These are phyloP conservation scores for Chimonanthus salicifolius DNA, from an alignment of 164 flowering plant species.

Conservation along the genomic window DNA sequence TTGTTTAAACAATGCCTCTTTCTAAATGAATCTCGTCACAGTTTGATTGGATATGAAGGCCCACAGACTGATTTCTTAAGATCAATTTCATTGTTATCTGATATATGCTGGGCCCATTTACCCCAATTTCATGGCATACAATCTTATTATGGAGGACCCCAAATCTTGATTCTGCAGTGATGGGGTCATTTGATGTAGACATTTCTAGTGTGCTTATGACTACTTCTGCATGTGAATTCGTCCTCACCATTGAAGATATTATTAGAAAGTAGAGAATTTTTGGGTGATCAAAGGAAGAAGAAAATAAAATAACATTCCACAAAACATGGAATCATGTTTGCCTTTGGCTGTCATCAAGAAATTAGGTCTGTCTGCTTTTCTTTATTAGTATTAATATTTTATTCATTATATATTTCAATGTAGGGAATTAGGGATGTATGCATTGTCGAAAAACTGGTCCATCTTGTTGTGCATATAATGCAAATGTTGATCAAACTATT, in stretches of 20 bases:
- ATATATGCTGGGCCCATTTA: too few relatives aligned
- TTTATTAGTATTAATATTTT: too few relatives aligned
- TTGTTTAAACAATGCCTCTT: too few relatives aligned
- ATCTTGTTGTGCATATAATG: neutral
- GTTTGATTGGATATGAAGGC: too few relatives aligned
- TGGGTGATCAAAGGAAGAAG: neutral
- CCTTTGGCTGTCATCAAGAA: neutral
- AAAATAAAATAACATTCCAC: slow-evolving; percentile 4
- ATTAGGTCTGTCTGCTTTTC: too few relatives aligned
- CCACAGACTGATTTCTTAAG: too few relatives aligned
- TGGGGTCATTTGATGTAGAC: neutral
- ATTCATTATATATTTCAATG: neutral
- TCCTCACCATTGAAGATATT: neutral
- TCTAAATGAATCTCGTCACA: too few relatives aligned
- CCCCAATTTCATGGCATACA: too few relatives aligned
- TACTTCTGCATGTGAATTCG: neutral
- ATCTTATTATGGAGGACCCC: neutral
- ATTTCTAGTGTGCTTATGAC: neutral
- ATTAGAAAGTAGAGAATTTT: neutral
- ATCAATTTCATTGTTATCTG: too few relatives aligned
- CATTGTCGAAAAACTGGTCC: too few relatives aligned
- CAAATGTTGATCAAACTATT: neutral
- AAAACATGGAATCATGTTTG: slow-evolving; percentile 7
- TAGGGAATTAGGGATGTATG: neutral
- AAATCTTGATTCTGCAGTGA: neutral